Base-by-base conservation (phyloP, 2,329 filamentous ascomycete species). In the Nannizziopsis barbatae region DNA sequence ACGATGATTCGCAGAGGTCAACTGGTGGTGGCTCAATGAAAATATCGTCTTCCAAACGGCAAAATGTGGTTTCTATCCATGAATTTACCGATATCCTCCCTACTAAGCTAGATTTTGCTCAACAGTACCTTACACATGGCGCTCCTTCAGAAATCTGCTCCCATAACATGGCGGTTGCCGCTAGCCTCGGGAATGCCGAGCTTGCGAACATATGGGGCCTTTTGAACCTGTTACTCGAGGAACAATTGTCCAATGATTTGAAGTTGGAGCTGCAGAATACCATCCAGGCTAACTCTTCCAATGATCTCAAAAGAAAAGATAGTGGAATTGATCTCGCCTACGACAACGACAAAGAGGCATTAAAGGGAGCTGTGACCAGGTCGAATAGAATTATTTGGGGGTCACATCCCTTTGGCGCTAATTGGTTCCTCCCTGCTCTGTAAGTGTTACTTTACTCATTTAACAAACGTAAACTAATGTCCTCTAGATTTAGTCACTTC, bases 161-260 rank as follows among this genome's bases (percentile, higher is more conserved):
- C 39, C 83, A 93, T 58, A 98, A 98, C 63, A 86, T 88, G 7
- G 68, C 69, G 1, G 80, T 93, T 40, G 89, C 90, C 7, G 75
- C 80, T 55, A 81, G 79, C 53, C 75, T 83, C 56, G 85, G 83
- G 3, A 76, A 79, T 53, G 64, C 72, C 11, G 86, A 95, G 54
- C 67, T 93, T 27, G 82, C 84, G 20, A 79, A 87, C 56, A 77
- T 94, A 5, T 98, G 92, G 92, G 79, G 77, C 42, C 83, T 95
- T 55, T 73, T 87, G 47, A 82, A 79, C 14, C 71, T 95, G 50
- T 72, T 96, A 5, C 70, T 96, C 40, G 80, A 81, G 55, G 84
- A 85, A 56, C 80, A 86, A 39, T 81, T 89, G 22, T 1, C 69
- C 90, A 2, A 75, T 83, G 56, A 68, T 86, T 20, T 72, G 15